Percentiles rank a stretch among this genome's conserved stretches.
Conservation (phyloP, 1,284 basidiomycete species). For the Tilletia caries region DNA sequence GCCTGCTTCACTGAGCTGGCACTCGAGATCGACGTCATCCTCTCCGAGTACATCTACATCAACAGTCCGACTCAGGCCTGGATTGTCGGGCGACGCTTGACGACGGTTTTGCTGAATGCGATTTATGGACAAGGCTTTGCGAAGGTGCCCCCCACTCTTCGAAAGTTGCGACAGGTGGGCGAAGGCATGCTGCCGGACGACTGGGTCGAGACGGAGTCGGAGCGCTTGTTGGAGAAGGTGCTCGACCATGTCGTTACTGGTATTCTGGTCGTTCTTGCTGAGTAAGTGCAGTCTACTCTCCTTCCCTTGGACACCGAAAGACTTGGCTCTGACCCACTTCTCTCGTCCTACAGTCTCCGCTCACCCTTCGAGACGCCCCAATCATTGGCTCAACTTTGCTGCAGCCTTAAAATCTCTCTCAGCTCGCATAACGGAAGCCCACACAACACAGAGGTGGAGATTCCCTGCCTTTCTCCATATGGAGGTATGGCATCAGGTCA, state of each 20-base stretch:
- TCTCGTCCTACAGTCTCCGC: not conserved
- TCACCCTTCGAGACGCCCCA: constrained; percentile 18
- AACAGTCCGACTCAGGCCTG: constrained; percentile 1
- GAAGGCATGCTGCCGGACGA: not conserved
- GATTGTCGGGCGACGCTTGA: not conserved
- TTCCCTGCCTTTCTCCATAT: not conserved
- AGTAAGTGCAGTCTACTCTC: constrained; percentile 1
- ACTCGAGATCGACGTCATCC: not conserved
- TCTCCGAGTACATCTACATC: constrained; percentile 9
- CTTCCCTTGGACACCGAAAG: too few species aligned
- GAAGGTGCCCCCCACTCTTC: constrained; percentile 8
- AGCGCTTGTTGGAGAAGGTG: constrained; percentile 14
- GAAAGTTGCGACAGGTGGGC: not conserved
- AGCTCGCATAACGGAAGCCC: not conserved
- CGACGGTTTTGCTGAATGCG: not conserved
- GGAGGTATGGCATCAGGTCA: not conserved
- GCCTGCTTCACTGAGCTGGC: not conserved
- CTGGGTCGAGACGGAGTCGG: constrained; percentile 13
- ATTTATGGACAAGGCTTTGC: not conserved
- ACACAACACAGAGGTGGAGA: not conserved
- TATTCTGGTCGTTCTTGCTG: constrained; percentile 17
- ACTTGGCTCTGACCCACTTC: not conserved
- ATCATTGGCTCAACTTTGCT: constrained; percentile 11
- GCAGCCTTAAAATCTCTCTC: not conserved
- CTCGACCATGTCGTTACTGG: constrained; percentile 22